Evolutionary conservation across 805 yeast species (phyloP).

Genomic region (Lipomyces spencermartinsiae): DNA sequence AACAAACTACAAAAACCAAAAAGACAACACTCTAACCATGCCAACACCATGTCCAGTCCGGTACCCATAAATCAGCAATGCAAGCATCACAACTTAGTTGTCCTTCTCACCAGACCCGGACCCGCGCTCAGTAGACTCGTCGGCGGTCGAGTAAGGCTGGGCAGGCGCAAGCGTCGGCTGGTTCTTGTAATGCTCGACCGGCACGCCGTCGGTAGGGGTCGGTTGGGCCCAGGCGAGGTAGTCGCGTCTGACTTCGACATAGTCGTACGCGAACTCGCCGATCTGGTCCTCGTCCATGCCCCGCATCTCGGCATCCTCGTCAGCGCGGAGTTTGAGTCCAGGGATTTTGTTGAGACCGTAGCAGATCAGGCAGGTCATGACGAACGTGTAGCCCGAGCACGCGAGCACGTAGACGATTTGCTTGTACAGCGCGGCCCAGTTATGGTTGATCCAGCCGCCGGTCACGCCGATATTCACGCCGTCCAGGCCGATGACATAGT

Average conservation of each 20-base stretch:
- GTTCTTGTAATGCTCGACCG: conserved; percentile 59
- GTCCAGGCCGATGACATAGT: conserved; percentile 89
- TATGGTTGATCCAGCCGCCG: conserved; percentile 93
- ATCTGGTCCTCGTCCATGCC: conserved; percentile 97
- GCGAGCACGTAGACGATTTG: conserved; percentile 87
- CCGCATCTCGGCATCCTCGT: conserved; percentile 81
- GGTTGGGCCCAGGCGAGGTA: conserved; percentile 56
- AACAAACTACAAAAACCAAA: background rate
- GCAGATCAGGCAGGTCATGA: conserved; percentile 78
- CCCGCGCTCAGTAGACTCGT: background rate
- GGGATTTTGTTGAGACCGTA: conserved; percentile 78
- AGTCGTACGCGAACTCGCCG: conserved; percentile 98
- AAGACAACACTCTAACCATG: background rate
- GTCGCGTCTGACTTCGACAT: conserved; percentile 94
- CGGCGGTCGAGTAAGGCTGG: background rate
- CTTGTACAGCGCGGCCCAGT: conserved; percentile 88
- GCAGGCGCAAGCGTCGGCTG: conserved; percentile 27
- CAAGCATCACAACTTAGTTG: background rate
- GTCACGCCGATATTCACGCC: conserved; percentile 60
- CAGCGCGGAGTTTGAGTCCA: conserved; percentile 77
- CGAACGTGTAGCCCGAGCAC: conserved; percentile 72
- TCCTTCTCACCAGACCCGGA: conserved; percentile 2
- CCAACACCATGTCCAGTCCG: background rate
- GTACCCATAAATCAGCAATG: background rate
- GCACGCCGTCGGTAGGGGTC: conserved; percentile 31